These are phyloP conservation scores for Collybia sp. DNA, from an alignment of 768 basidiomycete species.

Conservation along the genomic window DNA sequence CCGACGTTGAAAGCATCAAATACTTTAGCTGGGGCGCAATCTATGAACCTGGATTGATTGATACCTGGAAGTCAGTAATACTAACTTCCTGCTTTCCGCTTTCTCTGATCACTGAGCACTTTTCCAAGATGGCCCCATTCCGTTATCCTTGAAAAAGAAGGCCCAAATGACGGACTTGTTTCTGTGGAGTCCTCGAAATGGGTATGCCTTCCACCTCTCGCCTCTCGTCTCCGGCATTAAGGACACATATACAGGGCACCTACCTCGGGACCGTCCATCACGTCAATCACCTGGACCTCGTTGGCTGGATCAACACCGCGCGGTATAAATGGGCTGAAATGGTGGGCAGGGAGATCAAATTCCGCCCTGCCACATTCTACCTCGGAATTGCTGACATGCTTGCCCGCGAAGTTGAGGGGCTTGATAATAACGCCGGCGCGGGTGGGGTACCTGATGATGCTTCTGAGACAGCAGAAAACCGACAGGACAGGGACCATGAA, in stretches of 20 bases:
- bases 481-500: too few relatives aligned
- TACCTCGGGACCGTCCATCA: constrained; percentile 90
- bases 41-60: constrained; percentile 85
- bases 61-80: constrained; percentile 68
- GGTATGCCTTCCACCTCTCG: constrained; percentile 32
- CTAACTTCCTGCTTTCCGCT: not conserved
- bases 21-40: constrained; percentile 97
- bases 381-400: constrained; percentile 77
- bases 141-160: constrained; percentile 81
- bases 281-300: constrained; percentile 90
- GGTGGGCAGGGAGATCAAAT: constrained; percentile 85
- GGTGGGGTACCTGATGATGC: not conserved
- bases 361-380: constrained; percentile 91
- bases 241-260: constrained; percentile 53
- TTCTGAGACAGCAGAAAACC: too few relatives aligned
- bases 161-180: constrained; percentile 93
- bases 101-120: constrained; percentile 5
- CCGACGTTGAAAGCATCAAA: constrained; percentile 70
- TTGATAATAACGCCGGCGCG: constrained; percentile 12
- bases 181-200: constrained; percentile 84
- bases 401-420: constrained; percentile 71
- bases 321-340: constrained; percentile 88
- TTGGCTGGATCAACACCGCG: constrained; percentile 91
- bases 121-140: constrained; percentile 61
- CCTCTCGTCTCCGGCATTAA: not conserved